A percentile compares a stretch with the other conserved stretches of the same genome.
Conservation (phyloP, 2,329 filamentous ascomycete genomes). For the Aurifilum marmelostoma region DNA sequence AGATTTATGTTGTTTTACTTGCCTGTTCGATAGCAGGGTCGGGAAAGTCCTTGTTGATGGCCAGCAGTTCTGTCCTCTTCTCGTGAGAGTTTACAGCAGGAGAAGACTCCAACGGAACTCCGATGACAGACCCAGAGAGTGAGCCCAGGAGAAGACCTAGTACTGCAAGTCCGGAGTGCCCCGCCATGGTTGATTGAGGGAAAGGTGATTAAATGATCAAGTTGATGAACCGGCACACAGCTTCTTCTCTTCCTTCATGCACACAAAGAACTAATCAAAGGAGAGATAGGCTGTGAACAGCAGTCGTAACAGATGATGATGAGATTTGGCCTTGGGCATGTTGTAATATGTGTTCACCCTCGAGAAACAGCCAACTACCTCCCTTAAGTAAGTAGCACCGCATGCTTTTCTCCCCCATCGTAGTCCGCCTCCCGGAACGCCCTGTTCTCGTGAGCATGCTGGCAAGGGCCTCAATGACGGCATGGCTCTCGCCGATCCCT, state of each 20-base stretch:
- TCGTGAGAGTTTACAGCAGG: not conserved
- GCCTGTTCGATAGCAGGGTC: constrained; percentile 57
- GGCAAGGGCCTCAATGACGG: constrained; percentile 23
- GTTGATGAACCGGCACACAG: constrained; percentile 2
- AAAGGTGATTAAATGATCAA: not conserved
- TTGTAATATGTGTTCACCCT: not conserved
- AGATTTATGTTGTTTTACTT: not conserved
- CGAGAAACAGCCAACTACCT: constrained; percentile 1
- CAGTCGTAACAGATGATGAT: not conserved
- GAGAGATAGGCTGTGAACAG: not conserved
- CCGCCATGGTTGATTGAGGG: constrained; percentile 9
- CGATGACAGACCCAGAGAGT: constrained; percentile 13
- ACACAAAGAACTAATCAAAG: not conserved
- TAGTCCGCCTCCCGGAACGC: not conserved
- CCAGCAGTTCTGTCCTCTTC: constrained; percentile 23
- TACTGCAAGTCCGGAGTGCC: constrained; percentile 8
- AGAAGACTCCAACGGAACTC: constrained; percentile 8
- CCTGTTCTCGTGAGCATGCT: constrained; percentile 24
- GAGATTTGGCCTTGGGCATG: not conserved
- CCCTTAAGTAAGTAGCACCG: constrained; percentile 23
- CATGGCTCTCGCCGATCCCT: constrained; percentile 21
- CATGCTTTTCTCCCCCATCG: not conserved
- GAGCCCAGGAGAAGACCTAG: constrained; percentile 23
- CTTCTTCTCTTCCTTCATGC: not conserved
- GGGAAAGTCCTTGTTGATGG: constrained; percentile 49